Conservation (phyloP, 345 rosid species). For the Cardamine occulta region DNA sequence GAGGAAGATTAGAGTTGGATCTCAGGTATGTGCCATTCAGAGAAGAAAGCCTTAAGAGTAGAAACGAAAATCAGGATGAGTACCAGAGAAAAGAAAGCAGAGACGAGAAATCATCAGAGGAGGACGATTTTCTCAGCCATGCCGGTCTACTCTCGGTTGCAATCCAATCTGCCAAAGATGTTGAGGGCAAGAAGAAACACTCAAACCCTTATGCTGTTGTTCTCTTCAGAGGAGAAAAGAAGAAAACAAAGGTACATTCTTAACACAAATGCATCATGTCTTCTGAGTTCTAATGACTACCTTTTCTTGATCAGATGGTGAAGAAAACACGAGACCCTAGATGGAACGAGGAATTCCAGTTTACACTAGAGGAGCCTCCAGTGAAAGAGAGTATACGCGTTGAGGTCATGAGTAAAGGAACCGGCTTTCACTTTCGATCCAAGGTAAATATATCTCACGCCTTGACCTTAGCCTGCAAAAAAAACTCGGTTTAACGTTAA, state of each 20-base stretch:
- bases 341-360: conserved; percentile 77
- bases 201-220: conserved; percentile 66
- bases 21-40: conserved; percentile 67
- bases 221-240: conserved; percentile 70
- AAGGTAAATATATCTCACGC: conserved; percentile 50
- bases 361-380: conserved; percentile 70
- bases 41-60: conserved; percentile 54
- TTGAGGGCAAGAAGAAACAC: conserved; percentile 63
- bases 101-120: conserved; percentile 43
- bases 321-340: conserved; percentile 62
- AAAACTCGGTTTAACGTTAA: not conserved
- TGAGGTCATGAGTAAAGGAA: conserved; percentile 64
- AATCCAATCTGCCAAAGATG: conserved; percentile 68
- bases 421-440: conserved; percentile 57
- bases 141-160: conserved; percentile 70
- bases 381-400: conserved; percentile 59
- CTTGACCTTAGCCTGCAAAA: not conserved
- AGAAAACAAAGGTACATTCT: conserved; percentile 65
- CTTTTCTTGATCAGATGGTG: conserved; percentile 49
- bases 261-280: not conserved
- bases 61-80: conserved; percentile 35
- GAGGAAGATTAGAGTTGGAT: conserved; percentile 65
- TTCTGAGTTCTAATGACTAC: not conserved
- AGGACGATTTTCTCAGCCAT: conserved; percentile 45
- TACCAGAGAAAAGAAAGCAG: conserved; percentile 45